Base-by-base conservation (phyloP, 257 asterid genomes). In the Oldenlandia corymbosa region DNA sequence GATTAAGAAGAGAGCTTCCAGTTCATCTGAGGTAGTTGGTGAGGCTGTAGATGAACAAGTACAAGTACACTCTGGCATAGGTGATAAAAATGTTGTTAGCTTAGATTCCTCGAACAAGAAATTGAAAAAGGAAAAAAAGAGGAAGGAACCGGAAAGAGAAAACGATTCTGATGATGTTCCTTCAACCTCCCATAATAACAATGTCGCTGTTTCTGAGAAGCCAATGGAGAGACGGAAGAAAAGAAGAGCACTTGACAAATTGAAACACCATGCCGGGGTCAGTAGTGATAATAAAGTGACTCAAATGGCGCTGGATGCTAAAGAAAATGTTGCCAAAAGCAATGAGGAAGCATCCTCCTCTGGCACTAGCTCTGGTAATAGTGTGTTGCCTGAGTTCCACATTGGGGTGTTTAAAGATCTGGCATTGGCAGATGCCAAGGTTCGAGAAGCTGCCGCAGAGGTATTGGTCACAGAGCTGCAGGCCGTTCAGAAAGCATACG, bases 401-500 rank as follows among this genome's bases (percentile, higher is more conserved):
- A 75, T 90, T 66, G 88, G 90, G 62, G 95, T 93, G 16, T 93
- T 93, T 75, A 90, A 79, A 76, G 81, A 90, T 68, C 74, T 93
- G 43, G 90, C 87, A 9, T 76, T 85, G 60, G 86, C 77, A 26
- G 94, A 90, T 65, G 81, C 77, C 9, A 71, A 76, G 43, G 71
- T 69, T 13, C 79, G 99, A 75, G 86, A 90, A 78, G 79, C 79
- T 5, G 97, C 96, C 16, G 95, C 90, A 4, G 79, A 75, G 78
- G 24, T 75, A 16, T 65, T 93, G 88, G 92, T 78, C 23, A 61
- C 39, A 28, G 96, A 93, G 86, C 73, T 93, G 62, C 68, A 69
- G 71, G 86, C 85, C 62, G 87, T 93, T 66, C 97, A 93, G 79
- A 76, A 73, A 66, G 90, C 79, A 0, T 90, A 90, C 60, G 96